These are phyloP conservation scores for Rhodotorula kratochvilovae DNA, from an alignment of 768 basidiomycete genomes.

Conservation along the genomic window DNA sequence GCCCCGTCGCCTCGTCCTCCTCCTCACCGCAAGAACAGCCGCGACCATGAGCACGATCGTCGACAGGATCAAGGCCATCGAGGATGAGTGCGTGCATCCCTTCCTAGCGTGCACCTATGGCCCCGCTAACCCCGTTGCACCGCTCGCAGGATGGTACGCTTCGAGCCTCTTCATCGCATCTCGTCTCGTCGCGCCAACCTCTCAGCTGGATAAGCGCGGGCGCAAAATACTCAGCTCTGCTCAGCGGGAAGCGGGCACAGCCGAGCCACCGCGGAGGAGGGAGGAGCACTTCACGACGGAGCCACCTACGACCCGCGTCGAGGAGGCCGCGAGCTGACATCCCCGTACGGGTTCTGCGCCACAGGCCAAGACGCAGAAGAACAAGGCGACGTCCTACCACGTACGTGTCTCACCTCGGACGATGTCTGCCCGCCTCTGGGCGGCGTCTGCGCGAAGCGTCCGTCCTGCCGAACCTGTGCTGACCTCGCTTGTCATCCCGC, in stretches of 20 bases:
- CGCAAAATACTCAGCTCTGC: neutral
- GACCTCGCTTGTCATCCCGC: neutral
- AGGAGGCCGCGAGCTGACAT: neutral
- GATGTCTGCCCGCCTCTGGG: no score
- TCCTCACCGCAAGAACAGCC: neutral
- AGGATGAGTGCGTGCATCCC: constrained; percentile 71
- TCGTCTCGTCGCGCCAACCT: neutral
- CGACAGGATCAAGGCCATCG: constrained; percentile 59
- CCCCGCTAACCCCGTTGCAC: neutral
- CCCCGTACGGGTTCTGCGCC: neutral
- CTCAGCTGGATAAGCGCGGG: neutral
- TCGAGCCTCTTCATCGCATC: neutral
- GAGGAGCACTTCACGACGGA: no score
- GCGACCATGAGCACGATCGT: constrained; percentile 19
- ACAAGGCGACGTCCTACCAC: constrained; percentile 9
- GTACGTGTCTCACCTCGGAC: neutral
- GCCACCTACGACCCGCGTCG: no score
- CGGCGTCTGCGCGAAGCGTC: no score
- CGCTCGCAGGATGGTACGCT: neutral
- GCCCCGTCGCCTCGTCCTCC: neutral
- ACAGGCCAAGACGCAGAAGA: constrained; percentile 1
- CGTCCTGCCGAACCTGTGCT: neutral
- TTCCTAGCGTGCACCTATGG: neutral
- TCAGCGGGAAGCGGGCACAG: neutral
- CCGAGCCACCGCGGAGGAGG: neutral